Evolutionary conservation across 2,329 filamentous ascomycete genomes (phyloP).

Genomic region (Alternaria infectoria): DNA sequence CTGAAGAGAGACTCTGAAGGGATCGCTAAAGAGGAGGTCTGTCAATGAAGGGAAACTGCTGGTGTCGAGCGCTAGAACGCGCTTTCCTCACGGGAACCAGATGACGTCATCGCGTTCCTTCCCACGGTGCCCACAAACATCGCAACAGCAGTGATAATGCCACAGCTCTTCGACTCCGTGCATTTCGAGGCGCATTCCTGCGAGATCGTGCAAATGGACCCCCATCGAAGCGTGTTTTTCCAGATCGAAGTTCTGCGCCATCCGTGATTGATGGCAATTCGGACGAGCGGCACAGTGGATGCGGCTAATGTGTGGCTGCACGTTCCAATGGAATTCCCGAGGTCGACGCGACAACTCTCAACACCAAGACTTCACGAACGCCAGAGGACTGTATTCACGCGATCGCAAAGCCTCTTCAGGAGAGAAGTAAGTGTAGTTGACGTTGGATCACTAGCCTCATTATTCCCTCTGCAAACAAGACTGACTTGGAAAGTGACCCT

Average conservation of each 20-base stretch:
- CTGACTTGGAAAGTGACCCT: background rate
- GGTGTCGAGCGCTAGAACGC: background rate
- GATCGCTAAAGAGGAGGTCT: background rate
- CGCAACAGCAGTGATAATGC: background rate
- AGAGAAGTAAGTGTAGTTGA: background rate
- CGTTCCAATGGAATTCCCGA: background rate
- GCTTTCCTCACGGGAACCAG: background rate
- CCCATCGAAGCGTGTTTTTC: too few species aligned
- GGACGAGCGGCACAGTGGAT: constrained; percentile 1
- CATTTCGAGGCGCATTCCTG: background rate
- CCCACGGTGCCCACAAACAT: background rate
- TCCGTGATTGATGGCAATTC: background rate
- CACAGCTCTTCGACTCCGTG: background rate
- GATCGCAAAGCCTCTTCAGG: background rate
- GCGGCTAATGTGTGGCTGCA: background rate
- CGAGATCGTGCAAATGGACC: background rate
- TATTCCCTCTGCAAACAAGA: background rate
- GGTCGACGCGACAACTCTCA: background rate
- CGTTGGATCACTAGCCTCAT: background rate
- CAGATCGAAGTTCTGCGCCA: background rate
- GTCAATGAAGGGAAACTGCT: background rate
- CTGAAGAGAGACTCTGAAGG: background rate
- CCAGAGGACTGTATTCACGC: background rate
- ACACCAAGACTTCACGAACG: background rate
- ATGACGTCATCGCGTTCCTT: background rate